Evolutionary conservation across 129 eudicot genomes (phyloP), one percentile per base, ranked within the genome.

Genomic region (Mikania micrantha): DNA sequence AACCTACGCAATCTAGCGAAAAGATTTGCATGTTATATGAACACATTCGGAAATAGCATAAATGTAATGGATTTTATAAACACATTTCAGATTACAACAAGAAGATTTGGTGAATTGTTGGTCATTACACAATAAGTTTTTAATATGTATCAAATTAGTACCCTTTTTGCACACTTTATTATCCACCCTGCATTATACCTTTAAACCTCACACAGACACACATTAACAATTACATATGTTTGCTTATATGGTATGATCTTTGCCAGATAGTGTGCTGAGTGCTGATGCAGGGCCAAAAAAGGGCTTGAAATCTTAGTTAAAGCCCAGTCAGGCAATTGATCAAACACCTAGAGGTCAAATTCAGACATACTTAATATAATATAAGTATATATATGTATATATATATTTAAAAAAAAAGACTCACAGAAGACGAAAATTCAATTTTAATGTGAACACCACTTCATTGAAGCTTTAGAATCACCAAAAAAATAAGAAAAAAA

Each of bases 381-480:
- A n/a, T n/a, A n/a, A n/a, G n/a, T n/a, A n/a, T n/a, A n/a, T n/a
- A n/a, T n/a, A n/a, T n/a, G n/a, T n/a, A n/a, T n/a, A n/a, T n/a
- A n/a, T n/a, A n/a, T n/a, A n/a, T 36, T 24, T 27, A 47, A 0
- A 29, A 54, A 21, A 49, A 16, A 27, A 31, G 22, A 42, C 21
- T 58, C 9, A 22, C 68, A 71, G 27, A 59, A 9, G 17, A 44
- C 22, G 8, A 40, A 40, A 54, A n/a, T n/a, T n/a, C n/a, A n/a
- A n/a, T n/a, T n/a, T 13, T 10, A 60, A 31, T 53, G 73, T 74
- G 39, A 74, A 56, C 73, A 52, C 68, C 73, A 74, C 60, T 74
- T 41, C 67, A 41, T 64, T 57, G 17, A 65, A 64, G 66, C 42
- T 52, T 42, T 22, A 31, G 15, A 59, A 63, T 50, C 13, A 27